Conservation (phyloP, 768 basidiomycete genomes). For the Roridomyces roridus region DNA sequence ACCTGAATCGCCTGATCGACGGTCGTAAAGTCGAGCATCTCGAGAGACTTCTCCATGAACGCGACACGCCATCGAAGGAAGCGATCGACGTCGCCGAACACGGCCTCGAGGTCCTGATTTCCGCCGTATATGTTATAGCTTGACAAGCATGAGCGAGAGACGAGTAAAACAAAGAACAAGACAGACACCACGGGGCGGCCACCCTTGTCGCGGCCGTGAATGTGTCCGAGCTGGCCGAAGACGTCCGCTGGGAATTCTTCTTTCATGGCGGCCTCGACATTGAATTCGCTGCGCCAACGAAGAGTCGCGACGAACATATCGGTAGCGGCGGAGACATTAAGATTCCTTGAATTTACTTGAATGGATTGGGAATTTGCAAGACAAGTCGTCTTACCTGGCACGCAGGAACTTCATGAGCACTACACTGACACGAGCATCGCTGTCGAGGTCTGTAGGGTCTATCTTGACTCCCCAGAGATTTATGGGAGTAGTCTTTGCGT, state of each 20-base stretch:
- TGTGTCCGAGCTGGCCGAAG: constrained; percentile 67
- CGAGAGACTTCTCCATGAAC: constrained; percentile 74
- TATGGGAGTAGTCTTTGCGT: constrained; percentile 57
- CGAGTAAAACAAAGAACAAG: not conserved
- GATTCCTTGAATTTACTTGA: constrained; percentile 6
- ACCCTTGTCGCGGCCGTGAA: constrained; percentile 74
- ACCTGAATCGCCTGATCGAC: constrained; percentile 77
- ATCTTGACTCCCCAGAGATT: constrained; percentile 76
- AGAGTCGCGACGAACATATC: constrained; percentile 56
- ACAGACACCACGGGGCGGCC: constrained; percentile 73
- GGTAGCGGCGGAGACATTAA: constrained; percentile 16
- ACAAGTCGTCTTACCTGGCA: constrained; percentile 56
- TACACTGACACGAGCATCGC: constrained; percentile 72
- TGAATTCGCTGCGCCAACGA: constrained; percentile 73
- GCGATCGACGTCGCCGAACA: constrained; percentile 78
- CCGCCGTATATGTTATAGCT: constrained; percentile 86
- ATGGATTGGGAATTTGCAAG: not conserved
- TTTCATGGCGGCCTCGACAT: constrained; percentile 62
- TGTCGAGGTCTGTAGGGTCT: constrained; percentile 56
- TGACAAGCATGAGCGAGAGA: not conserved
- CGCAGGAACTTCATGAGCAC: constrained; percentile 83
- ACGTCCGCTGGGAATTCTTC: constrained; percentile 68
- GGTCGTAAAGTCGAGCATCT: constrained; percentile 72
- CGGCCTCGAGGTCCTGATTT: constrained; percentile 65
- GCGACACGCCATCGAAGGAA: constrained; percentile 85